Evolutionary conservation across 768 basidiomycete genomes (phyloP), one percentile per base, ranked within the genome.

Genomic region (Rhodotorula toruloides): DNA sequence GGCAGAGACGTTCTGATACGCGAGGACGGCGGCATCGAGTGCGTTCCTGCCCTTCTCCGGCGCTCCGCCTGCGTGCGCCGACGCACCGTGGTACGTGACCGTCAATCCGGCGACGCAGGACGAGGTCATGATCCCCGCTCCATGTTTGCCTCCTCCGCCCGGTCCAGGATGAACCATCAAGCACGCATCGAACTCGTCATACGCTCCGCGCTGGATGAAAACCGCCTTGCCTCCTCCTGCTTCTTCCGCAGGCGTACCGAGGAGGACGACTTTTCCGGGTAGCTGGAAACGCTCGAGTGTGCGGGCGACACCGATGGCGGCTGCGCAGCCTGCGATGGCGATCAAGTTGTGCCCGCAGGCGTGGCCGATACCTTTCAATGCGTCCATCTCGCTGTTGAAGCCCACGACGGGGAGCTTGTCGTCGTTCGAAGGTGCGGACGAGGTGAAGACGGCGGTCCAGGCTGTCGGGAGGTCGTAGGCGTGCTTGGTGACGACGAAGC

Each of bases 311-410:
- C 34, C 52, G 36, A 53, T 34, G 21, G 52, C 52, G 36, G 34
- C 39, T 25, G 52, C 52, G 52, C 52, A 53, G 52, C 52, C 52
- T 22, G 52, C 17, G 52, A 53, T 39, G 34, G 52, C 52, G 52
- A 53, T 53, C 21, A 53, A 36, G 52, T 53, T 53, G 52, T 53
- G 52, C 2, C 52, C 52, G 52, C 52, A 53, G 21, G 34, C 52
- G 52, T 53, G 52, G 14, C 52, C 52, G 34, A 37, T 22, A 22
- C 49, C 49, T n/a, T 53, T 53, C 34, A 53, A 36, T 22, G 52
- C 52, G 52, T 53, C 52, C 52, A 53, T 53, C 52, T 53, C 52
- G 34, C 34, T 37, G 52, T 53, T 53, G 52, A 53, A 53, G 21
- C 52, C 52, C 34, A 53, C 10, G 19, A 11, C n/a, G 22, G 52